phyloP scores from a whole-genome alignment of 345 rosid genomes.

The Pugionium dolabratum region DNA sequence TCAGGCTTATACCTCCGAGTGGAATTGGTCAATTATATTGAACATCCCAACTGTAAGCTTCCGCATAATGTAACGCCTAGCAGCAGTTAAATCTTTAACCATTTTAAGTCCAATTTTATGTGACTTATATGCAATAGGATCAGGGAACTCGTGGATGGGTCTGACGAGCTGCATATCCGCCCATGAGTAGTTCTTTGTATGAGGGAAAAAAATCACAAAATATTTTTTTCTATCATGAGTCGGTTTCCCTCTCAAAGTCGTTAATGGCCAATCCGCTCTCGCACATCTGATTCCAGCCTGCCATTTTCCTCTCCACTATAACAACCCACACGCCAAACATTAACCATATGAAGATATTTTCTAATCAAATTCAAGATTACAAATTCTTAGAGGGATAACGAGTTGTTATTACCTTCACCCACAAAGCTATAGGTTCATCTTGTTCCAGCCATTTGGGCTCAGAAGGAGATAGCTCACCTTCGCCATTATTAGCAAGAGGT shows the following conservation, averaged over 20 bases:
- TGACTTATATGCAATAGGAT: conserved; percentile 82
- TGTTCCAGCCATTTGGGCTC: conserved; percentile 80
- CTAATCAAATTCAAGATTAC: neutral
- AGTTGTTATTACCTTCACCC: conserved; percentile 84
- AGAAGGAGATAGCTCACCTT: conserved; percentile 55
- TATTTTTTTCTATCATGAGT: conserved; percentile 93
- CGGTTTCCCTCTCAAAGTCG: conserved; percentile 94
- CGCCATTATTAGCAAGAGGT: conserved; percentile 48
- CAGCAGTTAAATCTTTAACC: conserved; percentile 83
- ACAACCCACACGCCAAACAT: conserved; percentile 37
- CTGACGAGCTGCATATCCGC: conserved; percentile 90
- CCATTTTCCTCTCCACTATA: conserved; percentile 99
- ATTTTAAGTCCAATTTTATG: conserved; percentile 75
- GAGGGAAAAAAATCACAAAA: conserved; percentile 89
- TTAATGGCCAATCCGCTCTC: conserved; percentile 88
- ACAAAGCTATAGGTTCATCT: conserved; percentile 84
- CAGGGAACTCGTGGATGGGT: conserved; percentile 72
- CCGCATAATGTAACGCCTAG: conserved; percentile 77
- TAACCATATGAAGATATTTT: neutral
- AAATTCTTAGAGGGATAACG: neutral
- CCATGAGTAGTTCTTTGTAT: conserved; percentile 95
- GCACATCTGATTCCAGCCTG: conserved; percentile 94
- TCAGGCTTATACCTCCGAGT: conserved; percentile 56
- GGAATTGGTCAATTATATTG: conserved; percentile 84
- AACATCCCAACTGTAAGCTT: conserved; percentile 87